Conservation (phyloP, 768 basidiomycete genomes). For the Udeniomyces megalosporus region DNA sequence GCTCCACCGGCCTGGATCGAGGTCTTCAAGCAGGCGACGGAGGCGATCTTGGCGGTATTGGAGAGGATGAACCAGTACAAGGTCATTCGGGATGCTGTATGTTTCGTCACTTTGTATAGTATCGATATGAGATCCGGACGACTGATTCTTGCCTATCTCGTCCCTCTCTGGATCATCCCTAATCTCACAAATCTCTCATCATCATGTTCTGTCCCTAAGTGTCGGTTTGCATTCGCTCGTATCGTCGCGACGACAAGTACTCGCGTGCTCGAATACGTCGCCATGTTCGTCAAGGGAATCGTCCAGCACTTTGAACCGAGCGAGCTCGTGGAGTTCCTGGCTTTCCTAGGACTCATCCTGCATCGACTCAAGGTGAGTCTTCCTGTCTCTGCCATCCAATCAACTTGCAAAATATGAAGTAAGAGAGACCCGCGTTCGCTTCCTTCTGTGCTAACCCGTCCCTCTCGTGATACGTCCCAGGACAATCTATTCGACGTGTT, state of each 20-base stretch:
- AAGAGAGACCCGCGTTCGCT: no score
- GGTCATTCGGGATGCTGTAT: constrained; percentile 79
- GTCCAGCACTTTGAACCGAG: constrained; percentile 78
- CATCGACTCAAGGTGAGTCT: constrained; percentile 68
- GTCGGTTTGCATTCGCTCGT: constrained; percentile 81
- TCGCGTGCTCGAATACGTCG: constrained; percentile 69
- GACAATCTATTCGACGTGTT: constrained; percentile 71
- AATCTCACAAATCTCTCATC: no score
- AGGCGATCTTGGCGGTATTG: constrained; percentile 69
- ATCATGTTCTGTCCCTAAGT: constrained; percentile 36
- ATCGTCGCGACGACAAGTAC: constrained; percentile 80
- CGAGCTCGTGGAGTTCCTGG: constrained; percentile 88
- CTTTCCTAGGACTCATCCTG: constrained; percentile 77
- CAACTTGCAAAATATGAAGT: no score
- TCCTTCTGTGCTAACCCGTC: not conserved
- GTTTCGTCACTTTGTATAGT: constrained; percentile 23
- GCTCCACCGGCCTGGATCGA: constrained; percentile 51
- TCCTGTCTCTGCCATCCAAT: not conserved
- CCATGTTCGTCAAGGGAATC: constrained; percentile 75
- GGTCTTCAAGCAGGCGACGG: constrained; percentile 68
- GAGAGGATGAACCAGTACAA: constrained; percentile 76
- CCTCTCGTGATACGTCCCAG: no score
- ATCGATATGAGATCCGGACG: no score
- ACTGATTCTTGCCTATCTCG: not conserved
- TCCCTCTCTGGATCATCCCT: no score